Evolutionary conservation across 805 yeast genomes (phyloP), one percentile per base, ranked within the genome.

Genomic region (Monosporozyma aquatica): DNA sequence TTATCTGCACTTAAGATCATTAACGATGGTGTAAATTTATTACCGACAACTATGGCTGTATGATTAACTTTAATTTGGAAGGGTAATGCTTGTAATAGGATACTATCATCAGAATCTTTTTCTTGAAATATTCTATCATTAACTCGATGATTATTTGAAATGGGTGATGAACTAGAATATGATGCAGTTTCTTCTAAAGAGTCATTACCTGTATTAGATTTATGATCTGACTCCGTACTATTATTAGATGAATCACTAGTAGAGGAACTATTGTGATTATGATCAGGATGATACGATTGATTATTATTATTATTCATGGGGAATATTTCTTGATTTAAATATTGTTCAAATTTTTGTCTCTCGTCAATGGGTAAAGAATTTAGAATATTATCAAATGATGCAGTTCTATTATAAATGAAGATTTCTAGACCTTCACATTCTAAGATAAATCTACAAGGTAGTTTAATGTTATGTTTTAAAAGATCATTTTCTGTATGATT

Each of bases 1-100:
- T 68, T 56, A 5, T 72, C 67, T 52, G 71, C 81, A 7, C 87
- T 78, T 4, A 73, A 66, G 3, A 87, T 78, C 35, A 83, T 48
- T 9, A 92, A 63, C 1, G 89, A 76, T 1, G 92, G 80, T 0
- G 96, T 87, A 13, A 76, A 71, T 45, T 72, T 69, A 59, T 89
- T 90, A 7, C 98, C 98, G 17, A 87, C 54, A 1, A 86, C 82
- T 22, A 86, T 38, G 0, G 95, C 81, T 1, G 90, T 87, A 43
- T 75, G 80, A 36, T 68, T 72, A 10, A 85, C 66, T 6, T 66
- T 61, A 2, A 86, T 38, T 11, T 75, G 73, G 2, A 90, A 50
- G 0, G 98, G 98, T 9, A 86, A 63, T 10, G 71, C 43, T 8
- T 55, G 54, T 25, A 70, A 46, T 8, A 65, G 23, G 9, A 27